phyloP scores from a whole-genome alignment of 2,329 filamentous ascomycete genomes.

The Ophiocordyceps sinensis region DNA sequence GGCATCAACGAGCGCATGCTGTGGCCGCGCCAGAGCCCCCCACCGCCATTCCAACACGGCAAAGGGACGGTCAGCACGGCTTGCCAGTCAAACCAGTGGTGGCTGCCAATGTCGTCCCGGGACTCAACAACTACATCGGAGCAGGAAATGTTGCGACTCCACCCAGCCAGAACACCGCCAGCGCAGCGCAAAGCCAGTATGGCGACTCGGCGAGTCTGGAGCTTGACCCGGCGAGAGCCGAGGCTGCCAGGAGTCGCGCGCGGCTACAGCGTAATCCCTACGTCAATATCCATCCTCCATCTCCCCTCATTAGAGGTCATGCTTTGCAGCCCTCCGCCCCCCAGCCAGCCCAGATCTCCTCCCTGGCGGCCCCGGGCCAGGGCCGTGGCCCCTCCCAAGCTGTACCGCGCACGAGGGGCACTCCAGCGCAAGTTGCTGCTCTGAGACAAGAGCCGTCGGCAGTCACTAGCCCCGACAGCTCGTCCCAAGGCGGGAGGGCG shows the following conservation, averaged over 20 bases:
- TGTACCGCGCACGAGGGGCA: constrained; percentile 7
- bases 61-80: constrained; percentile 3
- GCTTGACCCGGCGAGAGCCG: constrained; percentile 2
- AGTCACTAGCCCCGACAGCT: constrained; percentile 45
- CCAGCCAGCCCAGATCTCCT: constrained; percentile 56
- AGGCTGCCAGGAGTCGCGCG: constrained; percentile 4
- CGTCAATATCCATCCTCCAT: constrained; percentile 24
- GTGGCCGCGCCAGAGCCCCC: not conserved
- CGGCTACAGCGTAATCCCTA: constrained; percentile 10
- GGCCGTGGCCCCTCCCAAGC: constrained; percentile 4
- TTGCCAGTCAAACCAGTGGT: constrained; percentile 2
- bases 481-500: constrained; percentile 35
- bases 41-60: not conserved
- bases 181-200: constrained; percentile 25
- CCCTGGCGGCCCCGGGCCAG: constrained; percentile 34
- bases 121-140: constrained; percentile 15
- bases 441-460: constrained; percentile 34
- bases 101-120: constrained; percentile 13
- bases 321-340: constrained; percentile 61
- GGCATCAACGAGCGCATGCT: not conserved
- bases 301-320: constrained; percentile 57
- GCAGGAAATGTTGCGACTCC: constrained; percentile 3
- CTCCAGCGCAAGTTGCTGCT: constrained; percentile 40
- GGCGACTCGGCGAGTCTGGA: constrained; percentile 22
- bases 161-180: constrained; percentile 18